Base-by-base conservation (phyloP, 805 yeast genomes). In the Pichia gijzeniarum region DNA sequence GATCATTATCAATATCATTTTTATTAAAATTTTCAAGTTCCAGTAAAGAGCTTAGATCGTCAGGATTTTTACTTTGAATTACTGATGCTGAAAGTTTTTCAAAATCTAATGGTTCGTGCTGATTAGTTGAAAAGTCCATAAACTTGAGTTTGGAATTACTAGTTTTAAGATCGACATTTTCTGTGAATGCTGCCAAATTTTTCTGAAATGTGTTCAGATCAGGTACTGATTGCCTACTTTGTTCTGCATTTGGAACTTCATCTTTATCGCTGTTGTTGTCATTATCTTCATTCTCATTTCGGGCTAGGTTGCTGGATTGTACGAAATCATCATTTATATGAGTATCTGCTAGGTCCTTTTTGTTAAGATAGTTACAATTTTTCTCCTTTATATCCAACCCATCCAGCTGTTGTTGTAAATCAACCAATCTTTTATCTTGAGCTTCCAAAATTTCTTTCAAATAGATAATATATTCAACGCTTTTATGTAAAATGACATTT, bases 401-500 rank as follows among this genome's bases (percentile, higher is more conserved):
- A 32, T 64, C 63, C 12, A 75, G 67, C 45, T 69, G 69, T 1
- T 57, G 45, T 17, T 65, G 56, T 28, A 84, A 60, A 18, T 69
- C 66, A 2, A 53, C 60, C 44, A 72, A 63, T 48, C 80, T 66
- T 20, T 61, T 60, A 35, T 75, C 77, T 59, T 85, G 93, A 41
- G 68, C 67, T 6, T 68, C 65, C 55, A 82, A 65, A 5, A 85
- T 86, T 44, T 74, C 73, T 50, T 78, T 74, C 50, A 88, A 69
- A 60, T 81, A 82, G 8, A 63, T 69, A 38, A 89, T 79, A 61
- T 90, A 89, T 40, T 85, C 95, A 18, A 89, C 95, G 1, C 95
- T 77, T 56, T 80, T 79, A 54, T 77, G 75, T 48, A 89, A 70
- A 41, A 87, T 85, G 5, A 85, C 79, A 21, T 90, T 81, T 64